Base-by-base conservation (phyloP, 306 rosid species). In the Mimosa pudica region DNA sequence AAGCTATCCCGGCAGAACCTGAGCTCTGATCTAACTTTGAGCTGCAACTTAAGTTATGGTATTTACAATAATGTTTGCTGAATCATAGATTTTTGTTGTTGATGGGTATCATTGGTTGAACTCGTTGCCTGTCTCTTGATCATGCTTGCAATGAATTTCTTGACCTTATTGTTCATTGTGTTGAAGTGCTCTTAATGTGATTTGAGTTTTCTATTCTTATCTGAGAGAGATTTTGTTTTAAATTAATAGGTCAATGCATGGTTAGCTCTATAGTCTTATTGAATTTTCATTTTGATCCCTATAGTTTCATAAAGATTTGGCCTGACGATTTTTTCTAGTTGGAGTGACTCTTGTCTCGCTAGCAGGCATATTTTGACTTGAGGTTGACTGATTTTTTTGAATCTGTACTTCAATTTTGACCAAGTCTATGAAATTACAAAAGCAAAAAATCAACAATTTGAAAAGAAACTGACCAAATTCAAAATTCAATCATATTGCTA, bases 1-100 rank as follows among this genome's bases (percentile, higher is more conserved):
- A 52, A 84, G 14, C 84, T 79, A 85, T 47, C 67, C 84, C 81
- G 10, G 55, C 32, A 62, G 77, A 58, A 62, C 55, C 46, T 63
- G 67, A 73, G 72, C 52, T n/a, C 54, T 84, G 70, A 72, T n/a
- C 54, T 84, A 66, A 72, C 30, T 62, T 70, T 84, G 70, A 80
- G 82, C 70, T 60, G 35, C n/a, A 71, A 45, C 44, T 80, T 49
- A 61, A 57, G 58, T 70, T 46, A 76, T 64, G 65, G 38, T 20
- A 75, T 75, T 58, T 66, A 47, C 58, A 71, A 54, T 80, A 9
- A 45, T 68, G 61, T 70, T 52, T 4, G 30, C 46, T 49, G 42
- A 55, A 45, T 73, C 48, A 46, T 69, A 35, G 18, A 14, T 70
- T 58, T 64, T 14, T 67, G 77, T 71, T 79, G 70, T 75, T 73